Evolutionary conservation across 257 asterid genomes (phyloP), one percentile per base, ranked within the genome.

Genomic region (Solanum okadae): DNA sequence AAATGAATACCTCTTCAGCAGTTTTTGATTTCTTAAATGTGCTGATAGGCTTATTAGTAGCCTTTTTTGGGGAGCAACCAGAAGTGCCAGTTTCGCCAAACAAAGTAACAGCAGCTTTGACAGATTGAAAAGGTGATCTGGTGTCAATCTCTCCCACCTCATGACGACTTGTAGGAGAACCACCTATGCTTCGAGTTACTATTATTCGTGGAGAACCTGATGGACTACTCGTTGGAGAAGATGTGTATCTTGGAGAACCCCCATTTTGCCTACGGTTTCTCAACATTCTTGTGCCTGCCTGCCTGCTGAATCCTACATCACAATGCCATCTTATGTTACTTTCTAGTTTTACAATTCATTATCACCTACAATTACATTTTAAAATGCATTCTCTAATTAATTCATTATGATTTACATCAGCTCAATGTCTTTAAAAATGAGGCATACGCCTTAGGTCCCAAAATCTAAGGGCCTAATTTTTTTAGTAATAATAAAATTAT

Each of bases 1-100:
- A 52, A 25, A 40, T 83, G 71, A 83, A 49, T 46, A 96, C 99
- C 98, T 95, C 98, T 61, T 95, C 99, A 13, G 87, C 49, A 59
- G 94, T 90, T 87, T 91, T 92, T 1, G 94, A 84, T 89, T 92
- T 95, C 91, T 88, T 93, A 78, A 86, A 46, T 61, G 87, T 31
- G 77, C 6, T 70, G 65, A 37, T 27, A 34, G 88, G 35, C 71
- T 85, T 85, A 35, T 29, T 70, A 29, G 61, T 29, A 70, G 75
- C 33, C 38, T 18, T 77, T 5, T 38, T 77, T 1, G 86, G 89
- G 37, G 87, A 85, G 63, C 82, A 40, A 67, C 35, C 61, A 38
- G 88, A 12, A 44, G 73, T 35, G 25, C 46, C 70, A 29, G 89
- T 90, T 18, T 95, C 96, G 2, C 94, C 95, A 29, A 96, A 96